Evolutionary conservation across 805 yeast species (phyloP), one percentile per base, ranked within the genome.

Genomic region (Candida koratica): DNA sequence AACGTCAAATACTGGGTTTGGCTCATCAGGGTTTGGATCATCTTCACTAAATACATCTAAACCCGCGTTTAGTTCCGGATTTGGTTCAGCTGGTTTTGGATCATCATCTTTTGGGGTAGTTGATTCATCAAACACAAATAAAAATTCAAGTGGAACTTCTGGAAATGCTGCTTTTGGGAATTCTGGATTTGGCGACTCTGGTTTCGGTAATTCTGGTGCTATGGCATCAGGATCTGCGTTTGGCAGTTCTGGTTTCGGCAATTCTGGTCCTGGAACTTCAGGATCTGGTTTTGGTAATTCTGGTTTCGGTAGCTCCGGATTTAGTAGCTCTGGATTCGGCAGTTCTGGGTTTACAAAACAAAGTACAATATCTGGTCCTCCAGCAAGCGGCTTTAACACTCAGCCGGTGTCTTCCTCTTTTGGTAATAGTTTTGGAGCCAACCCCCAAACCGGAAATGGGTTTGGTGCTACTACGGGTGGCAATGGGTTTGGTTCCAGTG

Each of bases 381-480:
- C n/a, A n/a, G n/a, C n/a, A n/a, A n/a, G n/a, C n/a, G n/a, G n/a
- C n/a, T n/a, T n/a, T n/a, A n/a, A n/a, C n/a, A n/a, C n/a, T n/a
- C n/a, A n/a, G n/a, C n/a, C n/a, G n/a, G n/a, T n/a, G n/a, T 8
- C 24, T 20, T 20, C 24, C 11, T 8, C 24, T 8, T 20, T 20
- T 20, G 24, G 24, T 20, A 20, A 11, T 15, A 25, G 27, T n/a
- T n/a, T n/a, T 26, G 17, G 16, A 26, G 14, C 11, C 34, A 37
- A 7, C 36, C 37, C 26, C 12, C 6, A 24, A 24, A 7, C 6
- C 6, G 11, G 12, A 14, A 24, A 24, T 10, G 12, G 5, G 11
- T n/a, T 17, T 37, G 47, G 39, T 11, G 36, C 42, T 18, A 47
- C 61, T 20, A 10, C 32, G 5, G 25, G 25, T 19, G 37, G 37